Base-by-base conservation (phyloP, 768 basidiomycete genomes). In the Suillus subalutaceus region DNA sequence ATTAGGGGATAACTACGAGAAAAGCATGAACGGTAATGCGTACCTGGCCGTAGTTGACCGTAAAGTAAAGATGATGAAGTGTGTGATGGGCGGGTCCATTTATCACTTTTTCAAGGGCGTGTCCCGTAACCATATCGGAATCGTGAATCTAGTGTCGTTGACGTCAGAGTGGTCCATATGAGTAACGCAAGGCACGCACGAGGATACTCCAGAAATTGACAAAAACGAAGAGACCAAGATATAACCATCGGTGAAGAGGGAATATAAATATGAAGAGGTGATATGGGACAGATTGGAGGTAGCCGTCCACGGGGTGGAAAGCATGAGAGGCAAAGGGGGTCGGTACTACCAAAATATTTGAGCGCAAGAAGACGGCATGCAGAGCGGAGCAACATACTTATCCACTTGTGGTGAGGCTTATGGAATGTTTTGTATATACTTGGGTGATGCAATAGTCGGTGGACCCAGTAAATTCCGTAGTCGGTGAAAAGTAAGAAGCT, bases 61-160 rank as follows among this genome's bases (percentile, higher is more conserved):
- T 97, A 81, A 98, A 99, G 82, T 96, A 97, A 26, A 99, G 80
- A 74, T 99, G 97, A 76, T 98, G 97, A 52, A 98, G 83, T 0
- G 96, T 99, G 77, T 99, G 97, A 72, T 99, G 97, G 2, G 96
- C 94, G 3, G 97, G 97, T n/a, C 95, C 96, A 79, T 99, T 99
- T 80, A 99, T 96, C 75, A 92, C 79, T 66, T 84, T 89, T 79
- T 98, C 97, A 6, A 97, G 85, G 5, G 89, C 81, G 75, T 94
- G 91, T 4, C 92, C 96, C 37, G 94, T 93, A 73, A 99, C 88
- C 97, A 99, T 99, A 81, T 99, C 97, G 4, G 94, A 96, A 78
- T 99, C 97, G 75, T 99, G 97, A 70, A 99, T 99, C 94, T 95
- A 73, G 35, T 9, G 43, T 37, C 12, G 23, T 38, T 66, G 9